Conservation (phyloP, 2,329 filamentous ascomycete genomes). For the Clarireedia hainanense region DNA sequence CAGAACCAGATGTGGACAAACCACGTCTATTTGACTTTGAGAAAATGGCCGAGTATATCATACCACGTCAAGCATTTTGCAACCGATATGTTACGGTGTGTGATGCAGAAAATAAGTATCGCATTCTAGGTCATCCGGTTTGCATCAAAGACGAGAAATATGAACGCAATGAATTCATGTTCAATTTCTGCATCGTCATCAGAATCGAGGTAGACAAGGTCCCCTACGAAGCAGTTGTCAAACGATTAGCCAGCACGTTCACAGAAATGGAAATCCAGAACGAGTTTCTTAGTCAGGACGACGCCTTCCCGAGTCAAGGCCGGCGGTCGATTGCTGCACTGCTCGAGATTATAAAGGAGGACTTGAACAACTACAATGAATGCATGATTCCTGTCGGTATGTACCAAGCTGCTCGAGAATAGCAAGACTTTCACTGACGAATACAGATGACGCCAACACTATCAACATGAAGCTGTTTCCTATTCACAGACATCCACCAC, state of each 20-base stretch:
- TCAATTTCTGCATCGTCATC: slow-evolving; percentile 89
- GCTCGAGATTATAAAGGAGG: slow-evolving; percentile 72
- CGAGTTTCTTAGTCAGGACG: slow-evolving; percentile 61
- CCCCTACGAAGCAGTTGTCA: slow-evolving; percentile 76
- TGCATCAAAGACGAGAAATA: slow-evolving; percentile 79
- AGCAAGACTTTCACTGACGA: slow-evolving; percentile 8
- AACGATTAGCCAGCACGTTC: slow-evolving; percentile 78
- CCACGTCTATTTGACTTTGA: slow-evolving; percentile 75
- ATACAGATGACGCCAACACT: slow-evolving; percentile 77
- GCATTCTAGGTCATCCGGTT: slow-evolving; percentile 80
- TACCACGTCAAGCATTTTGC: slow-evolving; percentile 90
- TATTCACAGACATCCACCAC: slow-evolving; percentile 65
- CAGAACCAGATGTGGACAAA: slow-evolving; percentile 38
- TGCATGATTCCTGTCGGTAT: slow-evolving; percentile 95
- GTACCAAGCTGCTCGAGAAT: slow-evolving; percentile 25
- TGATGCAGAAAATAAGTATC: slow-evolving; percentile 60
- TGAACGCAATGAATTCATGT: slow-evolving; percentile 92
- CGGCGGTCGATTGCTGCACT: slow-evolving; percentile 72
- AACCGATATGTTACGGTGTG: slow-evolving; percentile 80
- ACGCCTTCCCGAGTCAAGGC: slow-evolving; percentile 33
- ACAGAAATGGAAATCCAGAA: slow-evolving; percentile 87
- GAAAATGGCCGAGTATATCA: slow-evolving; percentile 83
- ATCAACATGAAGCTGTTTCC: slow-evolving; percentile 96
- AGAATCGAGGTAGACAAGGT: slow-evolving; percentile 62
- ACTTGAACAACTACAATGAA: slow-evolving; percentile 94